Conservation (phyloP, 1,284 basidiomycete species). For the Sporisorium scitamineum region DNA sequence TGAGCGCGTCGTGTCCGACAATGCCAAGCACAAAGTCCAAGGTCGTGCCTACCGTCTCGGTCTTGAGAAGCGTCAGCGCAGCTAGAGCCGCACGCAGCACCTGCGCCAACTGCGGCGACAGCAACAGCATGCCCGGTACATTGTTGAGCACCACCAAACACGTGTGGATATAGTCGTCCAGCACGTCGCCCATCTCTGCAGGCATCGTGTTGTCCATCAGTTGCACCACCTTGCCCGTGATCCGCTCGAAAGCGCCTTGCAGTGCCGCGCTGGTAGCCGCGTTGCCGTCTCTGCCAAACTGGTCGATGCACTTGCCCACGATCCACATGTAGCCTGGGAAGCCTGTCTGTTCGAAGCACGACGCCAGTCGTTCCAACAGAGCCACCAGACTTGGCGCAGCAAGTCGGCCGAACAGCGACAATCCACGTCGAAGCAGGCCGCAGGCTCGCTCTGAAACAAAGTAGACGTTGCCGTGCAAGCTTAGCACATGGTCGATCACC, state of each 20-base stretch:
- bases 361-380: slow-evolving; percentile 80
- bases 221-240: slow-evolving; percentile 53
- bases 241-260: slow-evolving; percentile 52
- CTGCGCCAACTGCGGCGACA: slow-evolving; percentile 72
- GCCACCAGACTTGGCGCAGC: slow-evolving; percentile 79
- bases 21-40: slow-evolving; percentile 83
- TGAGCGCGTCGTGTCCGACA: slow-evolving; percentile 74
- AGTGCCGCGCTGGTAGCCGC: slow-evolving; percentile 43
- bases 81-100: slow-evolving; percentile 57
- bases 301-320: slow-evolving; percentile 78
- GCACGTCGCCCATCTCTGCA: slow-evolving; percentile 72
- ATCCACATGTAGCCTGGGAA: slow-evolving; percentile 95
- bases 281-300: slow-evolving; percentile 49
- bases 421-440: slow-evolving; percentile 85
- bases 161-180: slow-evolving; percentile 94
- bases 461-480: slow-evolving; percentile 82
- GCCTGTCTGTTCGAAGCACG: slow-evolving; percentile 83
- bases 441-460: slow-evolving; percentile 86
- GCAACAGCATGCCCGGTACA: slow-evolving; percentile 78
- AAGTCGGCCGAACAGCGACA: slow-evolving; percentile 82
- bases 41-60: slow-evolving; percentile 82
- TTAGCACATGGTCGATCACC: slow-evolving; percentile 84
- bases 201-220: slow-evolving; percentile 51
- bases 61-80: slow-evolving; percentile 64
- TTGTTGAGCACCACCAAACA: slow-evolving; percentile 78